phyloP scores from a whole-genome alignment of 1,284 basidiomycete species.

The Malassezia caprae region DNA sequence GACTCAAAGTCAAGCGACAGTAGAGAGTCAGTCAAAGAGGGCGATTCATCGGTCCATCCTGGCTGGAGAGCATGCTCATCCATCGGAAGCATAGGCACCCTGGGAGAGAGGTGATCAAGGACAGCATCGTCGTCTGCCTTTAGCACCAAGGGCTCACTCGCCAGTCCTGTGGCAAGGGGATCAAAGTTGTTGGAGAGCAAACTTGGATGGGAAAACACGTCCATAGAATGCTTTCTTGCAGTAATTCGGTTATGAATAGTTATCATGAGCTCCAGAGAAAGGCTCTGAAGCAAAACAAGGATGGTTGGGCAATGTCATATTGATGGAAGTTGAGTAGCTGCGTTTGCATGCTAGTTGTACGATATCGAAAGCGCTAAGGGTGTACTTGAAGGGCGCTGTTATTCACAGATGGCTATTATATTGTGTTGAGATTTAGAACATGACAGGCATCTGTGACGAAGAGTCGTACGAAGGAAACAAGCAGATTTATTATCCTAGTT shows the following conservation, averaged over 20 bases:
- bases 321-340: conserved; percentile 12
- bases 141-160: not conserved
- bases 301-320: conserved; percentile 9
- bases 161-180: not conserved
- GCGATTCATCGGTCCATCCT: conserved; percentile 14
- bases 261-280: conserved; percentile 15
- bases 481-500: not conserved
- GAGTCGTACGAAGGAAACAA: not conserved
- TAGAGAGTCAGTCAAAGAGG: conserved; percentile 11
- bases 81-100: not conserved
- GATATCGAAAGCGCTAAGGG: not conserved
- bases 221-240: not conserved
- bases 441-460: conserved; percentile 3
- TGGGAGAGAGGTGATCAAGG: not conserved
- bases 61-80: not conserved
- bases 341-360: not conserved
- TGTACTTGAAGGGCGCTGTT: not conserved
- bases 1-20: conserved; percentile 17
- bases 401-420: conserved; percentile 8
- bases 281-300: conserved; percentile 15
- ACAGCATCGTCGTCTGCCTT: conserved; percentile 8
- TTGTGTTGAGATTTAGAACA: conserved; percentile 5
- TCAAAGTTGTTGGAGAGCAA: not conserved
- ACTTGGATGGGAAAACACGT: not conserved
- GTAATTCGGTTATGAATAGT: not conserved